Base-by-base conservation (phyloP, 805 yeast genomes). In the Ogataea methanolica region DNA sequence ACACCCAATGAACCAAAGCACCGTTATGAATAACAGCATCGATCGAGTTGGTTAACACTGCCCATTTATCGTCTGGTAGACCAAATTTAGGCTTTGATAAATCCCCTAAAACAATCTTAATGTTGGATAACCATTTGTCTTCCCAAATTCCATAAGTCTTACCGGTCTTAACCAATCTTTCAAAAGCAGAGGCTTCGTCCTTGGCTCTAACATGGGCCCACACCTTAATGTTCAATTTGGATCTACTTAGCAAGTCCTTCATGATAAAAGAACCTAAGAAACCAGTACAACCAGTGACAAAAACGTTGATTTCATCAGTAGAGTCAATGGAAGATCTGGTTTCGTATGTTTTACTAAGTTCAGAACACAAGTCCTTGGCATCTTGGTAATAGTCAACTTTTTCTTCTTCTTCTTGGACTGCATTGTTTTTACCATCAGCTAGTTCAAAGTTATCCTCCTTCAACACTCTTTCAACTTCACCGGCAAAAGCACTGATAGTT, bases 1-100 rank as follows among this genome's bases (percentile, higher is more conserved):
- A 94, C 2, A 91, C 97, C 99, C 99, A 94, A 67, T 94, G 99
- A 36, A 94, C 99, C 52, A 91, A 74, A 16, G 99, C 99, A 72
- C 98, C 99, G 58, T 94, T 94, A 67, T 94, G 99, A 52, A 94
- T 79, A 44, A 94, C 82, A 4, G 84, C 83, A 66, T 95, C 99
- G 48, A 92, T 73, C 1, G 72, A 68, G 15, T 77, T 66, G 9
- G 80, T 70, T 49, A 94, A 75, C 7, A 59, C 42, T 1, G 55
- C 39, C 96, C 96, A 94, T 33, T 71, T 69, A 3, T 58, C 64
- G 34, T 75, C 74, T 16, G 69, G 55, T 45, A 88, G 60, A 0
- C 97, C 99, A 63, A 94, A 83, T 39, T 84, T 74, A n/a, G 75
- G 69, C 53, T 75, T 68, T 6, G 92, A 78, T 57, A 94, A 74